Evolutionary conservation across 345 rosid species (phyloP).

Genomic region (Dimocarpus longan): DNA sequence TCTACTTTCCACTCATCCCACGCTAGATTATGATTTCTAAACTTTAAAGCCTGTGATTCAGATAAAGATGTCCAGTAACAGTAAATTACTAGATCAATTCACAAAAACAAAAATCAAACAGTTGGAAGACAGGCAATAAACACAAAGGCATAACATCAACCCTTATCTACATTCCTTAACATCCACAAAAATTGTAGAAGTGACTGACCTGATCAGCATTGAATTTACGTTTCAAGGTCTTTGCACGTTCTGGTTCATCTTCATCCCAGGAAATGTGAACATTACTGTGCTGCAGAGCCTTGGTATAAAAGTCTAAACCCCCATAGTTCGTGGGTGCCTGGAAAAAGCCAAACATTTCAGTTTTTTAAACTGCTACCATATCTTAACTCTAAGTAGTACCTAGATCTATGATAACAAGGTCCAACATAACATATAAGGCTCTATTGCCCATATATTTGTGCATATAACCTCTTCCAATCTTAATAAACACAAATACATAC

Average conservation of each 20-base stretch:
- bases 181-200: not conserved
- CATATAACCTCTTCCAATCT: not conserved
- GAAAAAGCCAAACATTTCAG: slow-evolving; percentile 16
- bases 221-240: slow-evolving; percentile 72
- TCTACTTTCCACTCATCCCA: not conserved
- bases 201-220: slow-evolving; percentile 69
- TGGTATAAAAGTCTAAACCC: slow-evolving; percentile 75
- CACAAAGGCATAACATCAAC: not conserved
- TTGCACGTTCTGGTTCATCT: slow-evolving; percentile 88
- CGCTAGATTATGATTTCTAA: not conserved
- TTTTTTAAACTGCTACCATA: not conserved
- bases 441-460: not conserved
- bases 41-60: not conserved
- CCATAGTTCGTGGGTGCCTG: slow-evolving; percentile 79
- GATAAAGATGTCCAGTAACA: not conserved
- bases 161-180: not conserved
- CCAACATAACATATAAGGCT: not conserved
- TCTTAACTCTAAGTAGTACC: not conserved
- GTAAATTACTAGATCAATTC: not conserved
- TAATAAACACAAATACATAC: slow-evolving; percentile 37
- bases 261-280: slow-evolving; percentile 90
- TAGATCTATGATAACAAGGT: not conserved
- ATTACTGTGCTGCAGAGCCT: slow-evolving; percentile 83
- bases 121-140: not conserved
- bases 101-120: not conserved